phyloP scores from a whole-genome alignment of 495 filamentous ascomycete species.

The Peziza echinospora region DNA sequence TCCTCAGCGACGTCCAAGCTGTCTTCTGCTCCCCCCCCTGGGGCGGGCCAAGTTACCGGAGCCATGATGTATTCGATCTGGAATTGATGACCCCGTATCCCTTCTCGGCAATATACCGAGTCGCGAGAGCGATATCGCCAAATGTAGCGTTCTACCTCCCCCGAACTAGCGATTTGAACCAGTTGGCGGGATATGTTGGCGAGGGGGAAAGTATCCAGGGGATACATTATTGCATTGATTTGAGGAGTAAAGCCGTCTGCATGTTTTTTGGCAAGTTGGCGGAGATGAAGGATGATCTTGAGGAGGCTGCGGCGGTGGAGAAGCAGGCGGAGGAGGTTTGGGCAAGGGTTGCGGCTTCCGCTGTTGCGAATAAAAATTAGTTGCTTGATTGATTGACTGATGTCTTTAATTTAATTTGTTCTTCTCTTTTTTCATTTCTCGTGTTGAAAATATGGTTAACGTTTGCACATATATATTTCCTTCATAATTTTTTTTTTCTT shows the following conservation, averaged over 20 bases:
- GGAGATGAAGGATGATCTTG: neutral
- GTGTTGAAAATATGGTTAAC: no score
- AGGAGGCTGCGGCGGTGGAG: neutral
- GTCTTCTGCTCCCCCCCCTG: conserved; percentile 87
- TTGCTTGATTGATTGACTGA: neutral
- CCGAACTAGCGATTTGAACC: conserved; percentile 63
- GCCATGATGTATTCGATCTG: conserved; percentile 64
- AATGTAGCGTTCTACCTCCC: conserved; percentile 64
- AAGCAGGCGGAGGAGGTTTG: neutral
- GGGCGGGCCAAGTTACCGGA: conserved; percentile 72
- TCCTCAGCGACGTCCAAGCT: conserved; percentile 22
- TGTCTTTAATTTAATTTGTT: no score
- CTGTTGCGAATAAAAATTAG: neutral
- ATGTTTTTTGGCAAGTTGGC: no score
- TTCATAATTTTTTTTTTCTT: no score
- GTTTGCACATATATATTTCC: no score
- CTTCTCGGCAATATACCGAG: conserved; percentile 23
- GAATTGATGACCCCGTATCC: conserved; percentile 71
- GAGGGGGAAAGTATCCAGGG: neutral
- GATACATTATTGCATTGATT: neutral
- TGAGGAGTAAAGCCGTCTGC: neutral
- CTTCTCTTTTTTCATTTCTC: no score
- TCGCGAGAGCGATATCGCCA: conserved; percentile 22
- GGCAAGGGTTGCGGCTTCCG: neutral
- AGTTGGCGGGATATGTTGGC: conserved; percentile 35